Evolutionary conservation across 331 rosid genomes (phyloP), one percentile per base, ranked within the genome.

Genomic region (Pyrus hybrid): DNA sequence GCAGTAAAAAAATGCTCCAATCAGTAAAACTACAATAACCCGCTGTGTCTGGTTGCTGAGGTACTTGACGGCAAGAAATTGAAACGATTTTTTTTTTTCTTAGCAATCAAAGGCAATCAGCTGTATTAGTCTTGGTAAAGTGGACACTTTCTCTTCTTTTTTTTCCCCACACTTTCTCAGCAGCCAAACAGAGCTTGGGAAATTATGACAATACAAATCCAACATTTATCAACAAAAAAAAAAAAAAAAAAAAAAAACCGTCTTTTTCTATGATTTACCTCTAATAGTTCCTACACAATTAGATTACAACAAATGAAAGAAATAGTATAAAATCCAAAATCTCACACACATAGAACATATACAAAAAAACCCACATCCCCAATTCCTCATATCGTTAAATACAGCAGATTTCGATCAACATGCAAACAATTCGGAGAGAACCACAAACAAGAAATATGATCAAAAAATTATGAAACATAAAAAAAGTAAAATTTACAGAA

Each of bases 1-100:
- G 66, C 73, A 66, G 64, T 81, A 79, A 79, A 83, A 84, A 83
- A 63, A 77, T 68, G 71, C 64, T 47, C 79, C 81, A 80, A 68
- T 80, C 71, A 85, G 82, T 47, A 43, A 80, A 76, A 54, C 63
- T n/a, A 63, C 72, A 80, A 74, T 6, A 12, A 53, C 80, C 51
- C 77, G 63, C 54, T 13, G 13, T 35, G 10, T 18, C 69, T 3
- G 53, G 68, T 53, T 58, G 67, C 47, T 72, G 30, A 70, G 66
- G 75, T 68, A 73, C 71, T 21, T 64, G 13, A 82, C 26, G 10
- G 64, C 53, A 75, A 82, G 54, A 74, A 29, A 67, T 70, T 43
- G 51, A 45, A 56, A n/a, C 2, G 10, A 3, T 69, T 18, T 20
- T 13, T 67, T 43, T 20, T 37, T 57, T 53, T 21, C 68, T 51